Evolutionary conservation across 1,284 basidiomycete genomes (phyloP), one percentile per base, ranked within the genome.

Genomic region (Boletus holoroseus): DNA sequence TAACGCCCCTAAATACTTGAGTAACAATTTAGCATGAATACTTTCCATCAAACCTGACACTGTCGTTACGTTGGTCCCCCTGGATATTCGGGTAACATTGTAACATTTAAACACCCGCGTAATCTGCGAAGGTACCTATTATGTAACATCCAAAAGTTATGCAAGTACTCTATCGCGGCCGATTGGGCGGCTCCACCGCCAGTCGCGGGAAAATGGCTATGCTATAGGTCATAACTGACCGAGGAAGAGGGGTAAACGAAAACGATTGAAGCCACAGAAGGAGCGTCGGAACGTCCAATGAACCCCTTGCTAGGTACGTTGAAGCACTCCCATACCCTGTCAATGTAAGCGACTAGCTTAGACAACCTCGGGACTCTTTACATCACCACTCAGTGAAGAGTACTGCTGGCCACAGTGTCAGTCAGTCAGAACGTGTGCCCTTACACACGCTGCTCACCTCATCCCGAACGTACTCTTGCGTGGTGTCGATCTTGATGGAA

Each of bases 401-500:
- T 58, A 66, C 38, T 62, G 53, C 49, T 46, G 5, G 3, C 7
- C 27, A 13, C 32, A 4, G 1, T 12, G 15, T 62, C 26, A 59
- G 40, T 43, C 41, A 16, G 24, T 22, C 9, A 2, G n/a, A 34
- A 36, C 4, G n/a, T 12, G n/a, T 27, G 6, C 1, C 13, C 3
- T 26, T 30, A 16, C 24, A 42, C 7, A 9, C 4, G 6, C 5
- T 1, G 15, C 61, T 51, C 27, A 69, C 66, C 55, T 69, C 64
- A 34, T 67, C 68, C 15, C 57, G 63, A 1, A 59, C 44, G 24
- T 50, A 62, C 31, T 67, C 64, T 28, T 69, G 65, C 0, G 68
- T 68, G 2, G 64, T 69, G 32, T 66, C 64, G 8, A 66, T 66
- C 34, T 67, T 66, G 53, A 66, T 69, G 13, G 66, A 62, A 34